phyloP scores from a whole-genome alignment of 139 green algal genomes.

The Picochlorum sp. region DNA sequence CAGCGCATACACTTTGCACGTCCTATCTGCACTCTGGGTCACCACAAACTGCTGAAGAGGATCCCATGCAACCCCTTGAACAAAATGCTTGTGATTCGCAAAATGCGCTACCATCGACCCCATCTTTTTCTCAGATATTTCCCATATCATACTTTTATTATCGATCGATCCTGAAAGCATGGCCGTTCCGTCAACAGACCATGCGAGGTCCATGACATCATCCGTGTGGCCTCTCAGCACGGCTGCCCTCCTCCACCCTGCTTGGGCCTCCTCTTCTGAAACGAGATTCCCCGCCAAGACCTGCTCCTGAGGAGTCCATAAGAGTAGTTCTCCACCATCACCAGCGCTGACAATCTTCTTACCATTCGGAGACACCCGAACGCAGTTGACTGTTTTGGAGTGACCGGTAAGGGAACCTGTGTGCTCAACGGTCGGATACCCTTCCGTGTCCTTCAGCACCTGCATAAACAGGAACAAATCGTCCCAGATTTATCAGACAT shows the following conservation, averaged over 20 bases:
- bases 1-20: slow-evolving; percentile 51
- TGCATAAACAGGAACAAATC: slow-evolving; percentile 1
- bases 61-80: slow-evolving; percentile 94
- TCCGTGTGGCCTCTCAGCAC: slow-evolving; percentile 46
- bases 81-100: slow-evolving; percentile 82
- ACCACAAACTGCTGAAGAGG: slow-evolving; percentile 69
- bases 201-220: slow-evolving; percentile 85
- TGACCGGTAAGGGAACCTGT: slow-evolving; percentile 49
- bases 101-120: slow-evolving; percentile 33
- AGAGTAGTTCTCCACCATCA: slow-evolving; percentile 67
- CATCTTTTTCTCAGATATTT: slow-evolving; percentile 14
- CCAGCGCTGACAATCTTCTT: slow-evolving; percentile 62
- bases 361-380: slow-evolving; percentile 80
- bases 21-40: slow-evolving; percentile 76
- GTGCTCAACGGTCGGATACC: slow-evolving; percentile 48
- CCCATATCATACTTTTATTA: slow-evolving; percentile 65
- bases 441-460: slow-evolving; percentile 34
- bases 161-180: slow-evolving; percentile 76
- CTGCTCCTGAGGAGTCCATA: slow-evolving; percentile 54
- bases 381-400: slow-evolving; percentile 74
- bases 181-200: slow-evolving; percentile 68
- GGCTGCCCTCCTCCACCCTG: slow-evolving; percentile 11
- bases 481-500: too few relatives aligned
- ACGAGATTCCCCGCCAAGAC: slow-evolving; percentile 15
- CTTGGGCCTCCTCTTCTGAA: slow-evolving; percentile 1